Evolutionary conservation across 1,284 basidiomycete genomes (phyloP), one percentile per base, ranked within the genome.

Genomic region (Ustilago hordei): DNA sequence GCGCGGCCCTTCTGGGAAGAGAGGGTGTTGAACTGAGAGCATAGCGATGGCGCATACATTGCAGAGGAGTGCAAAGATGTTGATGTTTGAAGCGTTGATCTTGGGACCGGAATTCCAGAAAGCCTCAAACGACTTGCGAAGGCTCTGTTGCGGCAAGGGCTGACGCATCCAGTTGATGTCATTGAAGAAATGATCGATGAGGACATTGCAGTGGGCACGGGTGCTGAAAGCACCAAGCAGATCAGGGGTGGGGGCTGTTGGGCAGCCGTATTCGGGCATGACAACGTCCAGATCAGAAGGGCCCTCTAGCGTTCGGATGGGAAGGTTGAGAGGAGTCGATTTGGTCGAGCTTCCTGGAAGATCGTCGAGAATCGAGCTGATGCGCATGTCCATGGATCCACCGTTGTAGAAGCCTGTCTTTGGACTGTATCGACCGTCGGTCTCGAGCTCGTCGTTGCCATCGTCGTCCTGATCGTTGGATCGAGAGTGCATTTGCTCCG

Each of bases 111-210:
- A 61, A 19, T 71, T 69, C 76, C 78, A 80, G 36, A 81, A 77
- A 17, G 61, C 58, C 19, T 73, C 64, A 15, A 78, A 78, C 8
- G 70, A 74, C 39, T 75, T 57, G 53, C 73, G 74, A 2, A 81
- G 45, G 56, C 68, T 64, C 45, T 69, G 63, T 35, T 76, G 77
- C 0, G 80, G 78, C 17, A 81, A 43, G 2, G 78, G 79, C 55
- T 81, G 81, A n/a, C 82, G 77, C 47, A 84, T 67, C 82, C 82
- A 84, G 55, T 83, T 84, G 70, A 81, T 74, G 57, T 81, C 69
- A 45, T 75, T 58, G 64, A 79, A 83, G 55, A 71, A 84, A 34
- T 83, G 81, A 48, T 80, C 74, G 43, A 82, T 59, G 17, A 84
- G 72, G 7, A 62, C 54, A 19, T 64, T 70, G 62, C 71, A 75